Evolutionary conservation across 108 stramenopile species (phyloP), one percentile per base, ranked within the genome.

Genomic region (Schizochytrium sp.): DNA sequence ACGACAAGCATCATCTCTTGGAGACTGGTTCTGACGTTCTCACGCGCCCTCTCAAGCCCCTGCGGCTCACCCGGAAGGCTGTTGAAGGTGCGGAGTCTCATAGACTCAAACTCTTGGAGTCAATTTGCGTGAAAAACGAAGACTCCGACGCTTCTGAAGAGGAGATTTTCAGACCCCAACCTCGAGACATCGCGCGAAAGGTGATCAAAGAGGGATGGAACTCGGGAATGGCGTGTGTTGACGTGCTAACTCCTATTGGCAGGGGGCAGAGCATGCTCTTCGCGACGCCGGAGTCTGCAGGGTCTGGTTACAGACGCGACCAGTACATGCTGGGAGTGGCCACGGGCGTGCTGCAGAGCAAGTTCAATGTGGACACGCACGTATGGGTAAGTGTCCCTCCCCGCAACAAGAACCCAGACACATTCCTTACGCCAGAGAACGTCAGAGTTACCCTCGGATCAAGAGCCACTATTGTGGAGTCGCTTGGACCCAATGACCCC

Each of bases 141-240:
- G 19, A 38, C 19, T 12, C 12, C 28, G 64, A 69, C 19, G 64
- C 64, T 7, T 69, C 64, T 44, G 64, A 69, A 38, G 64, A 69
- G 64, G 64, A 69, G 47, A 53, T 83, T 1, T 83, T 83, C 47
- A 17, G 76, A 53, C 50, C 47, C 28, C 76, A 83, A 2, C 76
- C 76, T 38, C 76, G 76, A 17, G 76, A 83, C 76, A 83, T 83
- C 55, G 76, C 49, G 76, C 76, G 76, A n/a, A 55, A 83, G 76
- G 76, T 83, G 28, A 83, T 83, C 76, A 55, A 49, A 28, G 76
- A 38, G n/a, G 76, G 76, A 5, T 83, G 76, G 76, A 83, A 83
- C 47, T 47, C 55, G 76, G 76, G 76, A 1, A 49, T 83, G 19
- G 38, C 50, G 17, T 38, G 50, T 38, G 76, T 83, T 38, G 76